Percentiles rank a stretch among this genome's conserved stretches.
These are phyloP conservation scores for Tulasnella sp. DNA, from an alignment of 768 basidiomycete species.

Conservation along the genomic window DNA sequence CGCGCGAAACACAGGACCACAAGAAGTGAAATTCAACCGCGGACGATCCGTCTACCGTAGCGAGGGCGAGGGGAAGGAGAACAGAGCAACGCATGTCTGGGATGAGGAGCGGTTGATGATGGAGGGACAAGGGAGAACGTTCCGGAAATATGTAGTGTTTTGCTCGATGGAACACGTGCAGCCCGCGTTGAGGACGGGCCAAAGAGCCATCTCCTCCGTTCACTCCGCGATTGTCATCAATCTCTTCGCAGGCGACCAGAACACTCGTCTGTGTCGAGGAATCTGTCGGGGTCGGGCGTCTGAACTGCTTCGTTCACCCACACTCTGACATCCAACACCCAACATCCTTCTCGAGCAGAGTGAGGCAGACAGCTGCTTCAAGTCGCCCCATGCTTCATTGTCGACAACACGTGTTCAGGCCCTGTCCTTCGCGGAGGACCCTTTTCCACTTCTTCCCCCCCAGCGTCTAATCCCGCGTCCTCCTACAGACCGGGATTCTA, in stretches of 20 bases:
- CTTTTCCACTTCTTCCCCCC: background rate
- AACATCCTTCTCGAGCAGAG: too few relatives aligned
- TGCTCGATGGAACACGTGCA: background rate
- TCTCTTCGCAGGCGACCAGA: too few relatives aligned
- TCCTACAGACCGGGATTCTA: background rate
- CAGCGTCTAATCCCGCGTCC: background rate
- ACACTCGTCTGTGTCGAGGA: background rate
- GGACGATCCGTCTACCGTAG: too few relatives aligned
- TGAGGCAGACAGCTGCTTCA: too few relatives aligned
- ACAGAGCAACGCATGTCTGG: background rate
- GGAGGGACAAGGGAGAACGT: background rate
- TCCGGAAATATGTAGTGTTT: background rate
- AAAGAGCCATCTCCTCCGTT: too few relatives aligned
- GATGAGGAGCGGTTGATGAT: background rate
- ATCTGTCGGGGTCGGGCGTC: background rate
- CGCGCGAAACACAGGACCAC: too few relatives aligned
- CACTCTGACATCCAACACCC: too few relatives aligned
- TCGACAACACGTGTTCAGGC: too few relatives aligned
- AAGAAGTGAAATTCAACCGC: too few relatives aligned
- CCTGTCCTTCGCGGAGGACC: background rate
- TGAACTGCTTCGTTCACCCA: background rate
- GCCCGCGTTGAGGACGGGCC: too few relatives aligned
- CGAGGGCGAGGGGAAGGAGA: background rate
- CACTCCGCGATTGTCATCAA: too few relatives aligned
- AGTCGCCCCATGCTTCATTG: too few relatives aligned